Percentiles rank a stretch among this genome's conserved stretches.
Conservation (phyloP, 2,329 filamentous ascomycete species). For the Blastomyces parvus region DNA sequence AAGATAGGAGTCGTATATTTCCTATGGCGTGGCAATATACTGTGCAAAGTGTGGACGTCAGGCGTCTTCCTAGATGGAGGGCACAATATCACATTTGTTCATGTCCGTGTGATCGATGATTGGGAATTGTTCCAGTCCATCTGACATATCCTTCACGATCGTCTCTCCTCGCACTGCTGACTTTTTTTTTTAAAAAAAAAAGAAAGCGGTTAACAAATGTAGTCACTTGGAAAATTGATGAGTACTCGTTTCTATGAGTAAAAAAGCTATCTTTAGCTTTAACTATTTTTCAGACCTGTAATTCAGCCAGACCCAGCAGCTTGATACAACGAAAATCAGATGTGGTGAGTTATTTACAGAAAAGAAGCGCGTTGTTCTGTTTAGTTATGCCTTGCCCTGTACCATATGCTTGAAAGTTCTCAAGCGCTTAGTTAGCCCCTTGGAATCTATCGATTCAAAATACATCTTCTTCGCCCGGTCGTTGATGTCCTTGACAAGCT, state of each 20-base stretch:
- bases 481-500: constrained; percentile 49
- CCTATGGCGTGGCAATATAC: no score
- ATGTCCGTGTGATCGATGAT: no score
- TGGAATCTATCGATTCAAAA: constrained; percentile 21
- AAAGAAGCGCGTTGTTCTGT: not conserved
- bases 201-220: no score
- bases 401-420: not conserved
- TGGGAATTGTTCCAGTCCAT: no score
- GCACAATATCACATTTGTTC: no score
- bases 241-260: not conserved
- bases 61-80: no score
- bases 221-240: not conserved
- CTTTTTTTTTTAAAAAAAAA: no score
- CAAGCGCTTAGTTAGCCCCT: not conserved
- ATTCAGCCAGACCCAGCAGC: not conserved
- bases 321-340: not conserved
- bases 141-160: no score
- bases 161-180: no score
- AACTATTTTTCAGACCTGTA: not conserved
- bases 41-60: no score
- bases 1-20: no score
- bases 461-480: constrained; percentile 45
- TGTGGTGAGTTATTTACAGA: not conserved
- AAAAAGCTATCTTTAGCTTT: not conserved
- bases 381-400: not conserved